These are phyloP conservation scores for Raphanus hybrid DNA, from an alignment of 441 rosid genomes.

Conservation along the genomic window DNA sequence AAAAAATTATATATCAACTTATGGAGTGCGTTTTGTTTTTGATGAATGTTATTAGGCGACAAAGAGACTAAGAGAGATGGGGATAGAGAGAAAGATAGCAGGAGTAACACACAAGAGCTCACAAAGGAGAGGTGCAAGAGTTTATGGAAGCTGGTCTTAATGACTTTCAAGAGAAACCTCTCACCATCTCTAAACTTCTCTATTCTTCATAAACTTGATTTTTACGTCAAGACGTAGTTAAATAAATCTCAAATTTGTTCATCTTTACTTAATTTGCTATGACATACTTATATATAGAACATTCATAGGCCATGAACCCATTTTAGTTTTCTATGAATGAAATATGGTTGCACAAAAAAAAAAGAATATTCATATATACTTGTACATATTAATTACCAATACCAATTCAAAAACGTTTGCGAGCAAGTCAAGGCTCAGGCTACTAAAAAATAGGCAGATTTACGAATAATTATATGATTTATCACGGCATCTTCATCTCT, in stretches of 20 bases:
- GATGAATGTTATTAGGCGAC: slow-evolving; percentile 56
- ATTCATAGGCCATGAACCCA: too few species aligned
- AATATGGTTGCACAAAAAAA: too few species aligned
- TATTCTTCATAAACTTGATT: slow-evolving; percentile 52
- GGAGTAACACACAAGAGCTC: slow-evolving; percentile 62
- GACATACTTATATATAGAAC: neutral
- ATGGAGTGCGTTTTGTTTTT: neutral
- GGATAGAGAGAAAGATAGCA: slow-evolving; percentile 62
- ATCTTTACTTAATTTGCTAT: neutral
- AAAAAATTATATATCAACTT: neutral
- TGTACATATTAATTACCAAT: neutral
- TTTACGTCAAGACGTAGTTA: slow-evolving; percentile 14
- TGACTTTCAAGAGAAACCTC: slow-evolving; percentile 83
- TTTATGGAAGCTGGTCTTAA: slow-evolving; percentile 83
- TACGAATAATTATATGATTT: neutral
- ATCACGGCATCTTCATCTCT: neutral
- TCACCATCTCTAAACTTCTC: slow-evolving; percentile 64
- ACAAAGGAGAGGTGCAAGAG: slow-evolving; percentile 32
- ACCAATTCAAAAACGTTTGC: neutral
- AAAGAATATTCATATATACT: neutral
- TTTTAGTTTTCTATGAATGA: too few species aligned
- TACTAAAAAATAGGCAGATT: neutral
- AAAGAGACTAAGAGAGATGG: slow-evolving; percentile 72
- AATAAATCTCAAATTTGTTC: neutral
- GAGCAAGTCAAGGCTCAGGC: neutral